These are phyloP conservation scores for Russula sp. DNA, from an alignment of 768 basidiomycete species.

Conservation along the genomic window DNA sequence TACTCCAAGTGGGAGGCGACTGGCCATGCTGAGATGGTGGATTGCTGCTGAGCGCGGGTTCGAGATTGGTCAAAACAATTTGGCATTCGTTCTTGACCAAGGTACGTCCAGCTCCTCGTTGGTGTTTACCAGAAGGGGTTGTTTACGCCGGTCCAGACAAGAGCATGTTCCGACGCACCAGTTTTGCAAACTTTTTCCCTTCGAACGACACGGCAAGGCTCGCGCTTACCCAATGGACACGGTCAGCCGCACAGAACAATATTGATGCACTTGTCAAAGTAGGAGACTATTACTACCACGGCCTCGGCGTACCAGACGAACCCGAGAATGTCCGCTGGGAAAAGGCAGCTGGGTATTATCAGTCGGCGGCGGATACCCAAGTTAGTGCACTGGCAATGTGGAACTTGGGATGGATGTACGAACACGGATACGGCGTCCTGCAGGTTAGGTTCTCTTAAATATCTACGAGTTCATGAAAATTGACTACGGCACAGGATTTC, in stretches of 20 bases:
- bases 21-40: slow-evolving; percentile 92
- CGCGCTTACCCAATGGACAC: slow-evolving; percentile 89
- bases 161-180: slow-evolving; percentile 60
- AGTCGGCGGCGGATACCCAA: slow-evolving; percentile 89
- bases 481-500: slow-evolving; percentile 59
- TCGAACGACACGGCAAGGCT: slow-evolving; percentile 79
- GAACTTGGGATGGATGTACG: slow-evolving; percentile 99
- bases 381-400: slow-evolving; percentile 93
- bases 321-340: slow-evolving; percentile 64
- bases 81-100: slow-evolving; percentile 90
- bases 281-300: slow-evolving; percentile 94
- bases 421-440: slow-evolving; percentile 88
- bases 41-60: slow-evolving; percentile 88
- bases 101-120: slow-evolving; percentile 40
- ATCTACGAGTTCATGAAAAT: background rate
- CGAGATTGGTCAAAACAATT: slow-evolving; percentile 91
- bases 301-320: slow-evolving; percentile 70
- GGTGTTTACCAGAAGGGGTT: background rate
- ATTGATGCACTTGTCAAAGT: slow-evolving; percentile 98
- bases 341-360: slow-evolving; percentile 92
- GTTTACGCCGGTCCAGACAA: slow-evolving; percentile 43
- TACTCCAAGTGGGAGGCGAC: slow-evolving; percentile 65
- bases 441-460: slow-evolving; percentile 45
- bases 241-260: slow-evolving; percentile 89
- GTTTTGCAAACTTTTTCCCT: slow-evolving; percentile 62